phyloP scores from a whole-genome alignment of 768 basidiomycete genomes.

The Lepiota subincarnata region DNA sequence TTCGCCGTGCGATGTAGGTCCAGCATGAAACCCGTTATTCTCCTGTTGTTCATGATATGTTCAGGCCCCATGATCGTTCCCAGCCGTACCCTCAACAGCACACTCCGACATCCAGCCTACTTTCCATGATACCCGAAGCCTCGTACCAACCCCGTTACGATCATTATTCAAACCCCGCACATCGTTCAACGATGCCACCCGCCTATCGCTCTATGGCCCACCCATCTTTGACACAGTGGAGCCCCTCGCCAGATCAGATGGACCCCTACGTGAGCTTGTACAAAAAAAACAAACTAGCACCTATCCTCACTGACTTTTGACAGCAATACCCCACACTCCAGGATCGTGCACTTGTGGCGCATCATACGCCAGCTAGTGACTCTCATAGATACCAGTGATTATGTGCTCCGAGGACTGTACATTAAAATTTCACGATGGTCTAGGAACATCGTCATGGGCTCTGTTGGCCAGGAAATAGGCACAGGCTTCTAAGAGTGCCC shows the following conservation, averaged over 20 bases:
- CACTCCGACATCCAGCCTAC: slow-evolving; percentile 33
- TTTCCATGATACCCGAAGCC: slow-evolving; percentile 61
- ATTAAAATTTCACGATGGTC: slow-evolving; percentile 5
- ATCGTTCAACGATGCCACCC: slow-evolving; percentile 27
- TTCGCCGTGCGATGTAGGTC: slow-evolving; percentile 46
- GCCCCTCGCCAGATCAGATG: slow-evolving; percentile 49
- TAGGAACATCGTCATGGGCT: slow-evolving; percentile 1
- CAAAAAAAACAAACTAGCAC: background rate
- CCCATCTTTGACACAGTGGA: slow-evolving; percentile 51
- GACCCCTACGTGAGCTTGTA: slow-evolving; percentile 64
- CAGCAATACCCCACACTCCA: slow-evolving; percentile 26
- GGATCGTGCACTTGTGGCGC: slow-evolving; percentile 34
- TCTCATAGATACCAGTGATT: slow-evolving; percentile 42
- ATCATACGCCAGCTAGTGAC: slow-evolving; percentile 32
- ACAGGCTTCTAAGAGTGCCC: background rate
- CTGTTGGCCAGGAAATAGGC: background rate
- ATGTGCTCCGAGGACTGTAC: background rate
- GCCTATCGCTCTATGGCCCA: slow-evolving; percentile 51
- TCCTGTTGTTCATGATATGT: slow-evolving; percentile 15
- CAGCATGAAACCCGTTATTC: slow-evolving; percentile 5
- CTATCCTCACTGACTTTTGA: background rate
- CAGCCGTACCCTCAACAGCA: slow-evolving; percentile 45
- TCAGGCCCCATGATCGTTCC: slow-evolving; percentile 31
- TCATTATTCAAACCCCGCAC: slow-evolving; percentile 36
- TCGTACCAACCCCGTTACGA: slow-evolving; percentile 52